Base-by-base conservation (phyloP, 768 basidiomycete species). In the Lactarius trivialis region DNA sequence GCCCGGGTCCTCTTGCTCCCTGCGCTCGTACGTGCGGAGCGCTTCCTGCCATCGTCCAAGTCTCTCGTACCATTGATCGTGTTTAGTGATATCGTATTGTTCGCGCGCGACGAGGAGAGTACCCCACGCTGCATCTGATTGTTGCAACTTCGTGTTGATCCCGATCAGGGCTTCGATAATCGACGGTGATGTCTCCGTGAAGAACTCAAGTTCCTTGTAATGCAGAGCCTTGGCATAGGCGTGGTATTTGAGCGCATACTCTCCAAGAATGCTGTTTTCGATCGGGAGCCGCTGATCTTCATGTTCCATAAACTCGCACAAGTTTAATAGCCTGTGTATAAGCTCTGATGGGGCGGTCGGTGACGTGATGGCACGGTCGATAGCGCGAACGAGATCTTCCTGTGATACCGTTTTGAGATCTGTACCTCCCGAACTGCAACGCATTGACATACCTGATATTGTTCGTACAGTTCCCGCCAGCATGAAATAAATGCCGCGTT, bases 221-320 rank as follows among this genome's bases (percentile, higher is more conserved):
- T 99, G 97, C 30, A 99, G 80, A 0, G 96, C 95, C 72, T 98
- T 98, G 3, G 97, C 97, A 67, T 93, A 98, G 0, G 95, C 95
- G 73, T 92, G 88, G 73, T 90, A 93, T 66, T 88, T 89, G 77
- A 91, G 83, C 0, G 97, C 94, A 70, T 95, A 93, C 70, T 94
- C 91, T 39, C 96, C 97, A 15, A 98, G 82, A 14, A 91, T 92
- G 56, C 91, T 84, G 68, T 94, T 88, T 68, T 97, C 93, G 63
- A 98, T 97, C 1, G 93, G 93, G 1, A 98, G 79, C 0, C 91
- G 83, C 70, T 96, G 96, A 70, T 98, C 97, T 74, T 98, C 95
- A 68, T 98, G 96, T 73, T 98, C 97, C 91, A 98, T 96, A 73
- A 98, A 98, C 72, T 99, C 97, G 4, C 94, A 94, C 28, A 98